Base-by-base conservation (phyloP, 345 rosid species). In the Aquilaria malaccensis region DNA sequence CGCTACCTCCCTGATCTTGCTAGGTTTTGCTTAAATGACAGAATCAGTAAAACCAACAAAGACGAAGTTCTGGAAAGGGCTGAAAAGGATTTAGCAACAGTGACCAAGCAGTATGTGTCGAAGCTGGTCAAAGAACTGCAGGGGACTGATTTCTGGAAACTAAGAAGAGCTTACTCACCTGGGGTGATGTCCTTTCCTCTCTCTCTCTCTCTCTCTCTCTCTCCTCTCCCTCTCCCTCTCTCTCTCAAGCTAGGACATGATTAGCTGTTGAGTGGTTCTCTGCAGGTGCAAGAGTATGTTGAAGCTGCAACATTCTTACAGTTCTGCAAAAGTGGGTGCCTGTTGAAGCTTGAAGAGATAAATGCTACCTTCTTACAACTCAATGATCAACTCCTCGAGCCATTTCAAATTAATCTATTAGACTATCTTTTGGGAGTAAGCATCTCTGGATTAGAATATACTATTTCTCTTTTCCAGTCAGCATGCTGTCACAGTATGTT, bases 81-180 rank as follows among this genome's bases (percentile, higher is more conserved):
- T 32, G 95, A 86, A 66, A 85, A 82, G 54, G 91, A 86, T 85
- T 75, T 94, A 73, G 79, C 75, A 60, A 74, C 81, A 22, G 92
- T 94, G 48, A 82, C 68, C 2, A 59, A 82, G 33, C 92, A 78
- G 68, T 70, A 88, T 31, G 59, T 94, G 29, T 70, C 87, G 7
- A 81, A 79, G 64, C 76, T 94, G 68, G 81, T 82, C 70, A 86
- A 83, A 77, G 99, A 94, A 65, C 73, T 90, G 68, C 88, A 71
- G 68, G 99, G 99, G 57, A 82, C 85, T 63, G 96, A 88, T 64
- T 88, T 90, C 62, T 90, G 96, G 97, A 94, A 85, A 83, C 83
- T 90, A 29, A 72, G 99, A 66, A 76, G 93, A 41, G 93, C 97
- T 53, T 90, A 86, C 72, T 87, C 96, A 65, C 97, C 97, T 2